Percentiles rank a stretch among this genome's conserved stretches.
phyloP scores from a whole-genome alignment of 257 asterid genomes.

The Galeopsis tetrahit region DNA sequence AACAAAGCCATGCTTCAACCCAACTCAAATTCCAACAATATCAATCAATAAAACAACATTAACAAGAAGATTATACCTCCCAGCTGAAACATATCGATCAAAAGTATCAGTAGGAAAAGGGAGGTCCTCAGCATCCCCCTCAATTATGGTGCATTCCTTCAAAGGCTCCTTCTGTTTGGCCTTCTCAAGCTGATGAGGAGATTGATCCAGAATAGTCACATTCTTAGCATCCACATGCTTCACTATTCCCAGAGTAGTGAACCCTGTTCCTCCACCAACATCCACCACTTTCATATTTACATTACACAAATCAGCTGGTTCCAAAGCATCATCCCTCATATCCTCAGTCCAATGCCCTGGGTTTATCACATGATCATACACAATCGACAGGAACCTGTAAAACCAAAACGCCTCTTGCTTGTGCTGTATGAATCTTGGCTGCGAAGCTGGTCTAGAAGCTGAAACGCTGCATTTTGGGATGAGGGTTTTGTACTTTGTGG shows the following conservation, averaged over 20 bases:
- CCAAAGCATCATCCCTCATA: slow-evolving; percentile 96
- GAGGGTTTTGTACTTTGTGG: slow-evolving; percentile 39
- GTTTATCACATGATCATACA: slow-evolving; percentile 89
- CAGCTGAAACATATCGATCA: slow-evolving; percentile 92
- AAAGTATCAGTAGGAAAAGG: slow-evolving; percentile 77
- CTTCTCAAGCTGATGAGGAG: slow-evolving; percentile 96
- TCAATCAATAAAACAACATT: too few relatives aligned
- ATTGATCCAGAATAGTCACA: slow-evolving; percentile 97
- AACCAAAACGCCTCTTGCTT: slow-evolving; percentile 98
- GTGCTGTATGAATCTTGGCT: slow-evolving; percentile 93
- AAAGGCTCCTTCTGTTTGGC: slow-evolving; percentile 89
- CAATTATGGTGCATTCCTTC: slow-evolving; percentile 83
- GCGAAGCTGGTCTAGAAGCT: slow-evolving; percentile 81
- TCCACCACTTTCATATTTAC: slow-evolving; percentile 76
- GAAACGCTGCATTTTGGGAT: slow-evolving; percentile 74
- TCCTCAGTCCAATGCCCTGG: slow-evolving; percentile 99
- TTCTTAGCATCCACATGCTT: slow-evolving; percentile 90
- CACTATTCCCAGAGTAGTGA: slow-evolving; percentile 89
- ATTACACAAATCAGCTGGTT: slow-evolving; percentile 75
- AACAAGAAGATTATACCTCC: slow-evolving; percentile 58
- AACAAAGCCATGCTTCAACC: too few relatives aligned
- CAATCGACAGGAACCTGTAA: slow-evolving; percentile 83
- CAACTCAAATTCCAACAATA: too few relatives aligned
- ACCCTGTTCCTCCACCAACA: slow-evolving; percentile 98
- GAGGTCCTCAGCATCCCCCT: slow-evolving; percentile 98